These are phyloP conservation scores for Cyberlindnera lachancei DNA, from an alignment of 805 yeast genomes.

Conservation along the genomic window DNA sequence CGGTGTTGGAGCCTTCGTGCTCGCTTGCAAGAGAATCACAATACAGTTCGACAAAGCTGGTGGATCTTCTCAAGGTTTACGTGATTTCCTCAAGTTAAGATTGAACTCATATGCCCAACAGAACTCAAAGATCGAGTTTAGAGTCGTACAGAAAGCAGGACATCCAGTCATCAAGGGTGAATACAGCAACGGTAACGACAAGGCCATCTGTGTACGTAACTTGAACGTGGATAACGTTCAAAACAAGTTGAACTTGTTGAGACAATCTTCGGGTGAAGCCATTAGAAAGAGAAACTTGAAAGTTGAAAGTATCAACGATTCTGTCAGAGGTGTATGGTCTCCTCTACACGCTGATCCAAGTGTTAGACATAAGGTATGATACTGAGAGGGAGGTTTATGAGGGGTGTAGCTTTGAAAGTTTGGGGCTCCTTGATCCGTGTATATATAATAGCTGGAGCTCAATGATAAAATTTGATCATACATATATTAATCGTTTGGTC, in stretches of 20 bases:
- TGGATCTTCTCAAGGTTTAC: constrained; percentile 82
- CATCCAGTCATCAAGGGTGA: constrained; percentile 71
- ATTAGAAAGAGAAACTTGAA: constrained; percentile 60
- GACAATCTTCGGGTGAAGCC: constrained; percentile 61
- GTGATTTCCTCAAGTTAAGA: constrained; percentile 54
- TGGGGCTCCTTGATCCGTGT: no score
- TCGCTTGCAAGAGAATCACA: constrained; percentile 59
- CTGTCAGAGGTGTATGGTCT: constrained; percentile 97
- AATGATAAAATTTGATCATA: no score
- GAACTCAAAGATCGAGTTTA: constrained; percentile 66
- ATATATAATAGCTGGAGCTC: no score
- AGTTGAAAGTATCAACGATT: constrained; percentile 70
- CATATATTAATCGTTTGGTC: not conserved
- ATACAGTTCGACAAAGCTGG: constrained; percentile 92
- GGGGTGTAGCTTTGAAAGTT: no score
- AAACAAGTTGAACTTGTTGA: constrained; percentile 54
- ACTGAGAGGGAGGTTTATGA: no score
- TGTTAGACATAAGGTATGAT: constrained; percentile 32
- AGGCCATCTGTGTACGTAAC: constrained; percentile 73
- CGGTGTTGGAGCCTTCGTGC: constrained; percentile 67
- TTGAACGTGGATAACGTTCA: constrained; percentile 53
- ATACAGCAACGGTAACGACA: constrained; percentile 39
- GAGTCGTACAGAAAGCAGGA: constrained; percentile 62
- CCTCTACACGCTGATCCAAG: constrained; percentile 72
- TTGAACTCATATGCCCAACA: constrained; percentile 47